These are phyloP conservation scores for Porphyrellus cyaneotinctus DNA, from an alignment of 768 basidiomycete species.

Conservation along the genomic window DNA sequence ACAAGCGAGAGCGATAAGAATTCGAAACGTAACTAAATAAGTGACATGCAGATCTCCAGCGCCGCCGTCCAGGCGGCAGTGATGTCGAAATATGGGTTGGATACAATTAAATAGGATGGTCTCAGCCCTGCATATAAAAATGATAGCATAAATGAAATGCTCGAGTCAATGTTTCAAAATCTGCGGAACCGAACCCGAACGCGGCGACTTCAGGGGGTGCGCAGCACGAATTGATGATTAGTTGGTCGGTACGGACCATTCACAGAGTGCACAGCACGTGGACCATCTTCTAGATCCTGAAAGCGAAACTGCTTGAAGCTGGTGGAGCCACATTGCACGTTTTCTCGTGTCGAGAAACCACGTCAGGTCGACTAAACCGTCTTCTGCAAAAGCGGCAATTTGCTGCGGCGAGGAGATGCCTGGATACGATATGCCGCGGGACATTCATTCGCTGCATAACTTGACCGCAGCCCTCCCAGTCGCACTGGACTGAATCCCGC, in stretches of 20 bases:
- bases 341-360: constrained; percentile 26
- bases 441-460: constrained; percentile 29
- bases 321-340: constrained; percentile 11
- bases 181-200: constrained; percentile 4
- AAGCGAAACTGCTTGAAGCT: background rate
- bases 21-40: background rate
- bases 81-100: background rate
- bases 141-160: constrained; percentile 10
- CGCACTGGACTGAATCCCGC: constrained; percentile 21
- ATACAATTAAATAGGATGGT: constrained; percentile 3
- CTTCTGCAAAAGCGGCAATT: constrained; percentile 21
- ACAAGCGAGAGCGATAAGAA: constrained; percentile 1
- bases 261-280: background rate
- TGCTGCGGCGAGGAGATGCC: constrained; percentile 25
- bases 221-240: background rate
- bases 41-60: background rate
- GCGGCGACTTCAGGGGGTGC: background rate
- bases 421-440: constrained; percentile 27
- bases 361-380: constrained; percentile 26
- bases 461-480: constrained; percentile 23
- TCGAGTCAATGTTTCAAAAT: background rate
- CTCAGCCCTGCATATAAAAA: background rate
- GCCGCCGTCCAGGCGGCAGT: background rate
- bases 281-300: constrained; percentile 1
- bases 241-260: background rate